Conservation (phyloP, 2,329 filamentous ascomycete genomes). For the Xylaria sp. region DNA sequence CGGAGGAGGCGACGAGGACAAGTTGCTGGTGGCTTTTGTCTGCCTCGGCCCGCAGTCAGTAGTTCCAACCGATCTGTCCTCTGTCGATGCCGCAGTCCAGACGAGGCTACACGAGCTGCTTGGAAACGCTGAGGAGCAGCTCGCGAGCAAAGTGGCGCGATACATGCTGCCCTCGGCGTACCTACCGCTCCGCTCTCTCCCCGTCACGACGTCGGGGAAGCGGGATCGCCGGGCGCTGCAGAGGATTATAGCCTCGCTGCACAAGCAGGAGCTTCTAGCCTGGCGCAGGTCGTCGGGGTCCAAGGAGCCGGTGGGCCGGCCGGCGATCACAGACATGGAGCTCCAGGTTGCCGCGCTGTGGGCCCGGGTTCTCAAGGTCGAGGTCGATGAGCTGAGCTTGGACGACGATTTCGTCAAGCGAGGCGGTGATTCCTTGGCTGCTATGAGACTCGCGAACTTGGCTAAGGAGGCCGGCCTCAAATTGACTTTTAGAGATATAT, state of each 20-base stretch:
- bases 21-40: conserved; percentile 22
- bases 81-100: conserved; percentile 2
- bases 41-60: conserved; percentile 16
- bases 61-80: conserved; percentile 8
- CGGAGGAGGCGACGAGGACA: conserved; percentile 17
- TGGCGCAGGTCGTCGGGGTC: not conserved
- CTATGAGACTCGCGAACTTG: conserved; percentile 21
- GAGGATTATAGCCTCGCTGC: conserved; percentile 9
- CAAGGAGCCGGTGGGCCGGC: not conserved
- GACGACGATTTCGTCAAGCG: conserved; percentile 25
- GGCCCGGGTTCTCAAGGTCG: conserved; percentile 19
- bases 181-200: conserved; percentile 19
- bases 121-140: conserved; percentile 12
- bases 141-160: conserved; percentile 17
- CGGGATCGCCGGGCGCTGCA: conserved; percentile 21
- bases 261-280: conserved; percentile 16
- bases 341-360: conserved; percentile 9
- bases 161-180: conserved; percentile 24
- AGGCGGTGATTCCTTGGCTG: conserved; percentile 25
- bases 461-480: conserved; percentile 19
- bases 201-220: conserved; percentile 23
- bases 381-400: conserved; percentile 11
- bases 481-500: conserved; percentile 25
- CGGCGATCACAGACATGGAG: conserved; percentile 10
- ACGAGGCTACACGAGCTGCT: conserved; percentile 13